Percentiles rank a stretch among this genome's conserved stretches.
Evolutionary conservation across 805 yeast genomes (phyloP).

Genomic region (Babjeviella inositovora): DNA sequence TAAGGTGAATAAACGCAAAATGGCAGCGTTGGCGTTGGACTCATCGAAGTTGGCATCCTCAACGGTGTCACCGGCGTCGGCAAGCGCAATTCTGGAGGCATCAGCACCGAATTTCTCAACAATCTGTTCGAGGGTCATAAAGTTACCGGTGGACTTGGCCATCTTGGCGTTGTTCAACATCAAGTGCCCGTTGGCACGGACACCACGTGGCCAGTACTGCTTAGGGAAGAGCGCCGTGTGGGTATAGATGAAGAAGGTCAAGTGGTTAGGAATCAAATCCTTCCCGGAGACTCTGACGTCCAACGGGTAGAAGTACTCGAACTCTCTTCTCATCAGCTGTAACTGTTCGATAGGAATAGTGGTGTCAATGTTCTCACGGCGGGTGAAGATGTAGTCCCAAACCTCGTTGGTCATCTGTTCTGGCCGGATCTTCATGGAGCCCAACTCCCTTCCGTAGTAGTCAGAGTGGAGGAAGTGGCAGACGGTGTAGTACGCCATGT

Average conservation of each 20-base stretch:
- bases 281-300: conserved; percentile 90
- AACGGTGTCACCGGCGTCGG: conserved; percentile 95
- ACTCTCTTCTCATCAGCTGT: conserved; percentile 73
- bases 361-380: conserved; percentile 38
- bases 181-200: conserved; percentile 92
- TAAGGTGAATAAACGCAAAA: conserved; percentile 77
- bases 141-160: conserved; percentile 97
- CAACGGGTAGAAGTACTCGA: conserved; percentile 92
- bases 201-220: conserved; percentile 84
- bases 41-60: conserved; percentile 99
- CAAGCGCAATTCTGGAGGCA: conserved; percentile 92
- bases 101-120: conserved; percentile 91
- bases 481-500: conserved; percentile 90
- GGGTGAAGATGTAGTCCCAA: conserved; percentile 77
- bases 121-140: conserved; percentile 76
- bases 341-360: conserved; percentile 55
- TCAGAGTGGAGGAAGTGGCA: conserved; percentile 77
- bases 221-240: conserved; percentile 90
- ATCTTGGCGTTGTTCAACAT: conserved; percentile 92
- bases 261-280: conserved; percentile 93
- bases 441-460: conserved; percentile 62
- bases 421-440: conserved; percentile 59
- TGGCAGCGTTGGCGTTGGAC: conserved; percentile 92
- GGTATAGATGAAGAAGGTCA: conserved; percentile 87
- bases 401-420: conserved; percentile 88